Evolutionary conservation across 2,329 filamentous ascomycete species (phyloP).

Genomic region (Epichloe elymi): DNA sequence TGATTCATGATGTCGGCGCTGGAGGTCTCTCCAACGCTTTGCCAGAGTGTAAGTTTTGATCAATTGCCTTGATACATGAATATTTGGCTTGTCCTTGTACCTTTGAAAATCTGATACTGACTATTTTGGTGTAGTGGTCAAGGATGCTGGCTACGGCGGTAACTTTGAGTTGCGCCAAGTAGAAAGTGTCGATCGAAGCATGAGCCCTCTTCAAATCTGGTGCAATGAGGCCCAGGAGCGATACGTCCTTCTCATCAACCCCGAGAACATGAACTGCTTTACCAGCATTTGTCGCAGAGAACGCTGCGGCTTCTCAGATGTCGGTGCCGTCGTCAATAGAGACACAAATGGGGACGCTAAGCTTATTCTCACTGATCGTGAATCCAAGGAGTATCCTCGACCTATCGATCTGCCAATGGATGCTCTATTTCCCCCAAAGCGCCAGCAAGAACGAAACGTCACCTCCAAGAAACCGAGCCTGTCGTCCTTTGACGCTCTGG

Average conservation of each 20-base stretch:
- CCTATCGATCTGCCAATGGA: constrained; percentile 86
- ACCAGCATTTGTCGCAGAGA: constrained; percentile 61
- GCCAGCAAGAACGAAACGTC: constrained; percentile 66
- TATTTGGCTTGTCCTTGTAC: background rate
- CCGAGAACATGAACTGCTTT: constrained; percentile 67
- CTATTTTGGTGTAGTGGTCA: constrained; percentile 41
- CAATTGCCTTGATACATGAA: background rate
- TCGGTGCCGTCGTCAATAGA: constrained; percentile 59
- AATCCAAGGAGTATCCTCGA: constrained; percentile 58
- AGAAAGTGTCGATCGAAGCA: constrained; percentile 76
- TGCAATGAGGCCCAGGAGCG: constrained; percentile 95
- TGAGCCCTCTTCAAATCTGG: constrained; percentile 96
- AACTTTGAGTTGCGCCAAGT: constrained; percentile 90
- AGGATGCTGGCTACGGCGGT: constrained; percentile 83
- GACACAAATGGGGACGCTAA: constrained; percentile 52
- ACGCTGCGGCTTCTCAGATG: constrained; percentile 82
- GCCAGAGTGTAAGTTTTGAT: constrained; percentile 44
- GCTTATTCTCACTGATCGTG: constrained; percentile 69
- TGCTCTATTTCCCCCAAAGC: constrained; percentile 74
- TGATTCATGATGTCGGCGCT: constrained; percentile 96
- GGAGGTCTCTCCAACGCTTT: constrained; percentile 67
- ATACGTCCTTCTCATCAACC: constrained; percentile 82
- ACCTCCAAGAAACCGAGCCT: constrained; percentile 55
- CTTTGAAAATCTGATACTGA: background rate
- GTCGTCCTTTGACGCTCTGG: constrained; percentile 55